Evolutionary conservation across 2,329 filamentous ascomycete genomes (phyloP), one percentile per base, ranked within the genome.

Genomic region (Stagonosporopsis chrysanthemi): DNA sequence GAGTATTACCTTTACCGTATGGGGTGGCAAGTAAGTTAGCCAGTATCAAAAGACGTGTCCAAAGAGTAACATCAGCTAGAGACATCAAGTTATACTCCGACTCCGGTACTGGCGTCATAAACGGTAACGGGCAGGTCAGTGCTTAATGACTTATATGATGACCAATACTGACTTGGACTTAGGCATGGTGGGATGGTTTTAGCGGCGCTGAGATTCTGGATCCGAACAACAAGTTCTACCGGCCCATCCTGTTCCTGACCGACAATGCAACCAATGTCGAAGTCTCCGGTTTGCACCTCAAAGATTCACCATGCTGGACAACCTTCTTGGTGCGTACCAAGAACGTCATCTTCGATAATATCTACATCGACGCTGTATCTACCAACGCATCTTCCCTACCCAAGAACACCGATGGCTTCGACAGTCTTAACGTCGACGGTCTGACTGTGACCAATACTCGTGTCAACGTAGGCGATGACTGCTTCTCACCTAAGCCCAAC

Each of bases 361-460:
- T 87, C 6, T 78, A 81, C 22, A 83, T 84, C 48, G 84, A 84
- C 12, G 82, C 83, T 0, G 75, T 79, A 17, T 86, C 83, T n/a
- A 81, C 75, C 15, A 82, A 81, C 53, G 73, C 66, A 42, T 76
- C 79, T 39, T 72, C 77, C 1, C 74, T 81, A 1, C 83, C 85
- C 4, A 85, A 85, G 66, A 88, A 88, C 69, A 86, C 84, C 0
- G 85, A 88, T 60, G 86, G 86, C 39, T 86, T 87, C 70, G 85
- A 88, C 74, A 83, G 83, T 0, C 77, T 84, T 51, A 86, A 86
- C 51, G 81, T 85, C 29, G 80, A 85, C 48, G 80, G 80, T 0
- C 70, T 88, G 7, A 81, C 56, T 2, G 72, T 77, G 1, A 74
- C 71, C 2, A 75, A 76, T 60, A 75, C 71, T 3, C 66, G 70